Conservation (phyloP, 73 alveolate genomes). For the Paramecium sonneborni region DNA sequence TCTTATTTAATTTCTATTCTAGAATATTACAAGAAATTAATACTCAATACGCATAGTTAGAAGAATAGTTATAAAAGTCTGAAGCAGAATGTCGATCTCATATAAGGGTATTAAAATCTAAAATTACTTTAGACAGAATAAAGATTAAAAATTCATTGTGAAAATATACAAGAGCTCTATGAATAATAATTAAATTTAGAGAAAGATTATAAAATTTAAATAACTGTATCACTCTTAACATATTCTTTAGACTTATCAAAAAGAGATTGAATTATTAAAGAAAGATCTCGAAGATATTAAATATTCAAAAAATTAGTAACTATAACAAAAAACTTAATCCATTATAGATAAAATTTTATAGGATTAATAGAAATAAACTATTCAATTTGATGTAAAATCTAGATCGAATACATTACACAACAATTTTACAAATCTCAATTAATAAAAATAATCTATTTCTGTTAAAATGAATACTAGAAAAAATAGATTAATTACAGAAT, state of each 20-base stretch:
- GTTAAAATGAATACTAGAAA: background rate
- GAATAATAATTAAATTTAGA: background rate
- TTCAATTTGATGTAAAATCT: background rate
- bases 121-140: constrained; percentile 24
- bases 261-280: background rate
- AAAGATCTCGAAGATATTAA: constrained; percentile 5
- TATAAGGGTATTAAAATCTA: background rate
- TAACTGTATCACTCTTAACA: background rate
- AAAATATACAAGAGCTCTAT: constrained; percentile 3
- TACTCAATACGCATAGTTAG: background rate
- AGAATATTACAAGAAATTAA: background rate
- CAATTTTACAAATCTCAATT: background rate
- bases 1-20: background rate
- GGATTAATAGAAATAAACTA: background rate
- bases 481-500: background rate
- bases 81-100: constrained; percentile 39
- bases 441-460: background rate
- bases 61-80: background rate
- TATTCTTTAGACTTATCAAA: background rate
- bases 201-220: background rate
- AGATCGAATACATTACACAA: background rate
- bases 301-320: background rate
- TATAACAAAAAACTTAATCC: background rate
- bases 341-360: background rate
- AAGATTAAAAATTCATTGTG: constrained; percentile 42